phyloP scores from a whole-genome alignment of 176 grass and related monocot genomes.

The Thinopyrum elongatum region DNA sequence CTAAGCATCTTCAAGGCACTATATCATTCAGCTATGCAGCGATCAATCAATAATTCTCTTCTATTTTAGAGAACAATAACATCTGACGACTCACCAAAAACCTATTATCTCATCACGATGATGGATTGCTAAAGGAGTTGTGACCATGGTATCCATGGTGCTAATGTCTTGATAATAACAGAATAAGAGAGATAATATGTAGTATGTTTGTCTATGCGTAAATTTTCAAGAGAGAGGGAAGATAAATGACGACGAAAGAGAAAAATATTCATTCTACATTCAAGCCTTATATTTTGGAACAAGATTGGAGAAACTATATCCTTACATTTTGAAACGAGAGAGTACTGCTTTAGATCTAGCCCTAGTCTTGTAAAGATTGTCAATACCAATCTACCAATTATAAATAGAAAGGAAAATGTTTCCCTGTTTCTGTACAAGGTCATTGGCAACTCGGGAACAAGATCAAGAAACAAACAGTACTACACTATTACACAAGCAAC shows the following conservation, averaged over 20 bases:
- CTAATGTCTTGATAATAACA: not conserved
- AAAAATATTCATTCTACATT: not conserved
- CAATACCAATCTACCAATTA: not conserved
- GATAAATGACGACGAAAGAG: not conserved
- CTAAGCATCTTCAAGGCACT: not conserved
- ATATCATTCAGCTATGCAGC: not conserved
- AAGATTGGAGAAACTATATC: not conserved
- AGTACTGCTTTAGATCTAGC: not conserved
- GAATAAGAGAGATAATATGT: not conserved
- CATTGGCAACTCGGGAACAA: not conserved
- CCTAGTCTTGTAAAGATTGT: constrained; percentile 6
- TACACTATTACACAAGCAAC: not conserved
- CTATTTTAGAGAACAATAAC: not conserved
- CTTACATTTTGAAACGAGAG: not conserved
- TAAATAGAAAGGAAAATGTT: not conserved
- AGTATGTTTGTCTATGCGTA: not conserved
- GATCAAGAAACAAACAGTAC: not conserved
- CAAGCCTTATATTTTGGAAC: not conserved
- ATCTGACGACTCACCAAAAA: not conserved
- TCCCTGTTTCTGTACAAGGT: not conserved
- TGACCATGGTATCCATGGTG: not conserved
- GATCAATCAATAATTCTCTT: not conserved
- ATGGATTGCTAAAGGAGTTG: not conserved
- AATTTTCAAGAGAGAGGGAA: not conserved
- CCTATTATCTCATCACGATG: not conserved